A percentile compares a stretch with the other conserved stretches of the same genome.
Conservation (phyloP, 2,329 filamentous ascomycete species). For the Pseudogymnoascus sp. region DNA sequence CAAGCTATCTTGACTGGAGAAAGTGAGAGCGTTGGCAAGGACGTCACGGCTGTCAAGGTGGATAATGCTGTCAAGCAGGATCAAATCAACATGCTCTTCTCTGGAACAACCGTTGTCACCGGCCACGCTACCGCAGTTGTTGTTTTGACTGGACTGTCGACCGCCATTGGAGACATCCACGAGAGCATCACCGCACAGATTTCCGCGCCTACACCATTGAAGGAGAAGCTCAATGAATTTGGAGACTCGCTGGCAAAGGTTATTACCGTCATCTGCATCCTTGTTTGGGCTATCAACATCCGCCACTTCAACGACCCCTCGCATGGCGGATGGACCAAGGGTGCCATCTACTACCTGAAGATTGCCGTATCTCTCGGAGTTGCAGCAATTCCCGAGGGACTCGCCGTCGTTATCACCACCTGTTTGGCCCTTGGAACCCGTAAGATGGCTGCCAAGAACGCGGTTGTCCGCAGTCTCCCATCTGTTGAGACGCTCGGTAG, state of each 20-base stretch:
- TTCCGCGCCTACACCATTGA: conserved; percentile 90
- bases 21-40: conserved; percentile 93
- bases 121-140: conserved; percentile 89
- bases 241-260: conserved; percentile 95
- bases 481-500: conserved; percentile 97
- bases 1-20: conserved; percentile 96
- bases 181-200: conserved; percentile 98
- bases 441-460: conserved; percentile 98
- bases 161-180: conserved; percentile 96
- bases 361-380: conserved; percentile 98
- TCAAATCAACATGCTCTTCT: conserved; percentile 96
- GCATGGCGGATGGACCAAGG: conserved; percentile 90
- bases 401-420: conserved; percentile 98
- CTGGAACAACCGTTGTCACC: conserved; percentile 92
- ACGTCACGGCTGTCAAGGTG: conserved; percentile 60
- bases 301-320: conserved; percentile 92
- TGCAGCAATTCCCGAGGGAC: conserved; percentile 92
- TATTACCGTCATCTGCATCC: conserved; percentile 90
- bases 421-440: conserved; percentile 91
- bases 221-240: conserved; percentile 98
- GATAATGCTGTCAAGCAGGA: conserved; percentile 89
- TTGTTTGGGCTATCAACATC: conserved; percentile 98
- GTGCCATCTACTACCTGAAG: conserved; percentile 98
- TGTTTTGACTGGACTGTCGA: conserved; percentile 78
- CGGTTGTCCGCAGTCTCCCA: conserved; percentile 88